phyloP scores from a whole-genome alignment of 208 protist genomes.

The Kentomonas sorsogonicus region DNA sequence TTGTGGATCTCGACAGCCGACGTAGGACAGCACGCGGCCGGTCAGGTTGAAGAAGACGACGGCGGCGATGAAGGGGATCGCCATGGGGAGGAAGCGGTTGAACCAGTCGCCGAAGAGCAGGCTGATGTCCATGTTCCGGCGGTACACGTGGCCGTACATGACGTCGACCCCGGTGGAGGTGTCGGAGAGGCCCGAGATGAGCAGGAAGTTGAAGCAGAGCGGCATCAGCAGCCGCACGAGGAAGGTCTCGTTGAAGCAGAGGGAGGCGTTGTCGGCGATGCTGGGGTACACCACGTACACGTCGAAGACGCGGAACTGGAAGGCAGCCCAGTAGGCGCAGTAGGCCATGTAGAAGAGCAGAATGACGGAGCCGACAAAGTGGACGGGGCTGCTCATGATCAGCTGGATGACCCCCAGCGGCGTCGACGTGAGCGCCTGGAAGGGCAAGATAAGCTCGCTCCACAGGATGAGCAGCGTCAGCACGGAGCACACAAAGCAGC shows the following conservation, averaged over 20 bases:
- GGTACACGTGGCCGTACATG: constrained; percentile 83
- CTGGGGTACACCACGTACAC: constrained; percentile 83
- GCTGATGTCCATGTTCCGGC: constrained; percentile 84
- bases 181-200: constrained; percentile 65
- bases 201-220: constrained; percentile 88
- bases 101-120: constrained; percentile 66
- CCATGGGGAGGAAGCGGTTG: constrained; percentile 81
- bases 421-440: constrained; percentile 36
- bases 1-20: constrained; percentile 81
- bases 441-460: constrained; percentile 80
- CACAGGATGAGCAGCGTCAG: constrained; percentile 80
- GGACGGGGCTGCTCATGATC: constrained; percentile 58
- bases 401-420: constrained; percentile 73
- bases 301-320: constrained; percentile 89
- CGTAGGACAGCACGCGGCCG: constrained; percentile 45
- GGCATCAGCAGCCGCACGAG: constrained; percentile 88
- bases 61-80: constrained; percentile 79
- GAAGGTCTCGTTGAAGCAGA: constrained; percentile 89
- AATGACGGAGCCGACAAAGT: constrained; percentile 74
- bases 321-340: constrained; percentile 86
- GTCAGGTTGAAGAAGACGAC: constrained; percentile 69
- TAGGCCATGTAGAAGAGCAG: constrained; percentile 90
- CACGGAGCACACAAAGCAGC: constrained; percentile 37
- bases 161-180: constrained; percentile 53
- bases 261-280: constrained; percentile 81